Base-by-base conservation (phyloP, 768 basidiomycete species). In the Pisolithus tinctorius region DNA sequence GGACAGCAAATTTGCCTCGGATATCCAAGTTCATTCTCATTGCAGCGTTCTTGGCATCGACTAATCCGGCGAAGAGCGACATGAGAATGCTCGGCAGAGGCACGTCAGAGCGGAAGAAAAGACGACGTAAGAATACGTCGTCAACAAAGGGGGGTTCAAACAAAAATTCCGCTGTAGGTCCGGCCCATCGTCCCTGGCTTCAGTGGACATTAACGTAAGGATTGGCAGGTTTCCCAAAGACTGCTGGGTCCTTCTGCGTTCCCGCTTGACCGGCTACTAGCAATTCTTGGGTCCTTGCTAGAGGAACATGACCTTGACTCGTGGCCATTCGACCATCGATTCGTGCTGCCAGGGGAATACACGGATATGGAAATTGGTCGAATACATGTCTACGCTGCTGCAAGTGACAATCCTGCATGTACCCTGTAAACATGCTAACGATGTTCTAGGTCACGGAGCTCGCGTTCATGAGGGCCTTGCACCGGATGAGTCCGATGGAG, bases 31-130 rank as follows among this genome's bases (percentile, higher is more conserved):
- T 82, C 58, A 73, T 93, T 23, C 69, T 93, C 4, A 65, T 93
- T 4, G 86, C 88, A 0, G 79, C 84, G 1, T 95, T 84, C 61
- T 68, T 93, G 38, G 89, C 91, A 5, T 90, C 89, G 39, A 86
- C 84, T 39, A 96, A 95, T 60, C 92, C 93, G 2, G 66, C 83
- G 0, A 85, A 82, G 60, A 83, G 82, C 8, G 93, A 94, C 66
- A 34, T 90, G 55, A 74, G 88, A 36, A 84, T 95, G 79, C 90
- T 96, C 66, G 86, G 87, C 4, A 65, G 92, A 13, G 85, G 82
- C 1, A 52, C 79, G 26, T 83, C 85, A 48, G 87, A 87, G 63
- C 80, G 79, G 52, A 79, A 76, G 60, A 73, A 74, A 55, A 77
- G 77, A 65, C 75, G 80, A 55, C 67, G 71, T 53, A 69, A 64